phyloP scores from a whole-genome alignment of 495 filamentous ascomycete genomes.

The Penicillium pulvis region DNA sequence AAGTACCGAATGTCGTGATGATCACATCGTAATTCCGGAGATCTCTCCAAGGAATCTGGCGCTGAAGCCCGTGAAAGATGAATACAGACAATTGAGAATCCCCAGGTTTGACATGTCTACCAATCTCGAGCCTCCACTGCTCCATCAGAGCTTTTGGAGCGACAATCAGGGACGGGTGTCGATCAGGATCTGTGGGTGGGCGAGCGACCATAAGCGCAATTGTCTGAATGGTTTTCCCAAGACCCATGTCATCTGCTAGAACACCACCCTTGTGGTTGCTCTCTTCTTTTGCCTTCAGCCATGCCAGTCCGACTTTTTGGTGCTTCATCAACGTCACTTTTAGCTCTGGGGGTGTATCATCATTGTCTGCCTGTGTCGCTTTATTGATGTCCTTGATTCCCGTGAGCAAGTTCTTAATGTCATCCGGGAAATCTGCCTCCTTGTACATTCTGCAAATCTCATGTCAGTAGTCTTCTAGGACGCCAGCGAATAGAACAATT shows the following conservation, averaged over 20 bases:
- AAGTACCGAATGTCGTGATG: constrained; percentile 84
- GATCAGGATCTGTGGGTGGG: constrained; percentile 59
- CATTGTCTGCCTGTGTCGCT: constrained; percentile 61
- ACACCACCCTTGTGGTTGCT: constrained; percentile 79
- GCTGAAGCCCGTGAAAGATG: constrained; percentile 65
- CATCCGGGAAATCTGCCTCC: constrained; percentile 43
- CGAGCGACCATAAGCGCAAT: constrained; percentile 80
- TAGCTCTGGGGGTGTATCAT: constrained; percentile 74
- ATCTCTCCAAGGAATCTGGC: constrained; percentile 56
- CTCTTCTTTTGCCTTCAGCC: constrained; percentile 83
- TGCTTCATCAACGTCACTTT: constrained; percentile 74
- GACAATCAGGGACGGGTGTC: constrained; percentile 85
- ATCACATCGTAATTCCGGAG: constrained; percentile 78
- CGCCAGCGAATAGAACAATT: background rate
- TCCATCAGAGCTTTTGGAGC: constrained; percentile 83
- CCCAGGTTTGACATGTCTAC: constrained; percentile 64
- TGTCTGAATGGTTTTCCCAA: constrained; percentile 92
- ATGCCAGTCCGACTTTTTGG: constrained; percentile 79
- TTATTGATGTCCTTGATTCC: constrained; percentile 77
- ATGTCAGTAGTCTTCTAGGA: constrained; percentile 5
- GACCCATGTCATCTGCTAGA: constrained; percentile 90
- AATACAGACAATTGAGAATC: constrained; percentile 62
- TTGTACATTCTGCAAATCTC: constrained; percentile 18
- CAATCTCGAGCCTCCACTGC: constrained; percentile 89
- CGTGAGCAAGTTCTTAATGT: constrained; percentile 67